Percentiles rank a stretch among this genome's conserved stretches.
Conservation (phyloP, 768 basidiomycete genomes). For the Naematelia encephala region DNA sequence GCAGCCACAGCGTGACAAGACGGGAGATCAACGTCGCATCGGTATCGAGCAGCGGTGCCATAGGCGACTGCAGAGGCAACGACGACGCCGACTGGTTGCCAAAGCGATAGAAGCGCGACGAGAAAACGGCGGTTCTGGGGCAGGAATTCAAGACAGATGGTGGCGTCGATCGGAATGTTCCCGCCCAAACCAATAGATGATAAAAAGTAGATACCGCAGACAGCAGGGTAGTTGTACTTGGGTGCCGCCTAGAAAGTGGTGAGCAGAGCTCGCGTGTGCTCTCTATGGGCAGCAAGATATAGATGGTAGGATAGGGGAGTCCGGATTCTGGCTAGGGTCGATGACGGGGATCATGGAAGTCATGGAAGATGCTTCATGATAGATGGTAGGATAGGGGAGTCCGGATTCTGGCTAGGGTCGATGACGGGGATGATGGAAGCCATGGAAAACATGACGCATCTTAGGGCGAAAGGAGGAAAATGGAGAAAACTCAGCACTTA, state of each 20-base stretch:
- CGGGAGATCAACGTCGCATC: constrained; percentile 51
- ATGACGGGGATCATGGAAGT: too few species aligned
- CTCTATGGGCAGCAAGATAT: too few species aligned
- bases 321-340: too few species aligned
- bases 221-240: constrained; percentile 50
- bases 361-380: too few species aligned
- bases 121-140: constrained; percentile 51
- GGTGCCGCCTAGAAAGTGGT: constrained; percentile 37
- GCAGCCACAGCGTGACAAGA: constrained; percentile 33
- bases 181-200: constrained; percentile 49
- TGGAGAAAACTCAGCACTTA: constrained; percentile 5
- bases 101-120: constrained; percentile 57
- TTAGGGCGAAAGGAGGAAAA: not conserved
- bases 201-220: constrained; percentile 49
- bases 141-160: constrained; percentile 49
- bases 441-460: not conserved
- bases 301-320: too few species aligned
- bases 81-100: constrained; percentile 55
- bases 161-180: constrained; percentile 52
- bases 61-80: constrained; percentile 58
- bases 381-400: too few species aligned
- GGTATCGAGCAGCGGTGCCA: constrained; percentile 60
- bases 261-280: too few species aligned
- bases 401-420: too few species aligned
- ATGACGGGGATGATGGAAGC: too few species aligned